phyloP scores from a whole-genome alignment of 768 basidiomycete species.

The Butyriboletus loyo region DNA sequence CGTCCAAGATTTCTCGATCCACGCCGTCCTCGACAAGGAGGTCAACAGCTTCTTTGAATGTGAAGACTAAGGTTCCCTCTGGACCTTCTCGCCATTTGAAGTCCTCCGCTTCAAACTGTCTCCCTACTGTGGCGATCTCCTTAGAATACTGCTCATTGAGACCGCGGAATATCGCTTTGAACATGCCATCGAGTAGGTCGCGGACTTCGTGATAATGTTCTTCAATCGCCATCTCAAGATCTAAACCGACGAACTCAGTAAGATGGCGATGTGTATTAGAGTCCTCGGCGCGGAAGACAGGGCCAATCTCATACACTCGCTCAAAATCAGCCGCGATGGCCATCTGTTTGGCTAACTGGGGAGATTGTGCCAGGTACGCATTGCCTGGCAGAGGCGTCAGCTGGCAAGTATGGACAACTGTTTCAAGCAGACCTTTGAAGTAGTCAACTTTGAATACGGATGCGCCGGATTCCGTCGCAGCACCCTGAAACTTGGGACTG shows the following conservation, averaged over 20 bases:
- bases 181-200: conserved; percentile 84
- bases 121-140: conserved; percentile 79
- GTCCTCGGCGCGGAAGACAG: conserved; percentile 97
- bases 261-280: conserved; percentile 97
- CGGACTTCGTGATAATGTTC: conserved; percentile 99
- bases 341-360: conserved; percentile 99
- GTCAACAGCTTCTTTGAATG: conserved; percentile 85
- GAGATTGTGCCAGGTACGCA: conserved; percentile 94
- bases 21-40: conserved; percentile 86
- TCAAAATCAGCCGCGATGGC: conserved; percentile 98
- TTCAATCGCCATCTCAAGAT: conserved; percentile 98
- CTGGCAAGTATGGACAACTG: not conserved
- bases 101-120: conserved; percentile 92
- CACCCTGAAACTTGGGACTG: conserved; percentile 94
- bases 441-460: conserved; percentile 98
- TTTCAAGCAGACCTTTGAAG: conserved; percentile 70
- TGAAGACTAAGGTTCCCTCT: conserved; percentile 78
- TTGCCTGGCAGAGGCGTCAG: conserved; percentile 47
- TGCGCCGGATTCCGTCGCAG: conserved; percentile 95
- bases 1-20: conserved; percentile 72
- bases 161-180: conserved; percentile 83
- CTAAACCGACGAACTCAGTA: conserved; percentile 97
- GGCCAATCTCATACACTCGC: conserved; percentile 94
- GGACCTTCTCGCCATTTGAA: conserved; percentile 79
- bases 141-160: conserved; percentile 71